phyloP scores from a whole-genome alignment of 805 yeast genomes.

The Komagataella pastoris region DNA sequence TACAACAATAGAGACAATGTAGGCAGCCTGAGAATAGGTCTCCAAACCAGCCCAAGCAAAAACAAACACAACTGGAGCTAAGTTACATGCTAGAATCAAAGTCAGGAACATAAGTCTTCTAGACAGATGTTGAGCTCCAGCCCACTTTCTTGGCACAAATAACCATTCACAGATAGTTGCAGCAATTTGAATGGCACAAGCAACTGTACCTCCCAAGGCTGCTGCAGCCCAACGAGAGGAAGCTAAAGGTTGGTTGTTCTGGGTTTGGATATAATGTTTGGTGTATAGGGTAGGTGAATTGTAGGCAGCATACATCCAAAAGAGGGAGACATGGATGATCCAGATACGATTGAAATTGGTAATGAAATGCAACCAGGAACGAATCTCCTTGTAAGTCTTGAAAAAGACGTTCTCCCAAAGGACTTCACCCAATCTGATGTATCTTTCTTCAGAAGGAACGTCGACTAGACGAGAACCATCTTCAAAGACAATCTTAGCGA shows the following conservation, averaged over 20 bases:
- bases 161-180: conserved; percentile 92
- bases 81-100: conserved; percentile 51
- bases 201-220: conserved; percentile 87
- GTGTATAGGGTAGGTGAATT: conserved; percentile 90
- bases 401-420: conserved; percentile 86
- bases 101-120: conserved; percentile 75
- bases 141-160: conserved; percentile 96
- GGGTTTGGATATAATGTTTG: conserved; percentile 67
- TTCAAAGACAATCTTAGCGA: conserved; percentile 78
- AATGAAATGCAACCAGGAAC: conserved; percentile 94
- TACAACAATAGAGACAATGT: conserved; percentile 69
- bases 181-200: conserved; percentile 62
- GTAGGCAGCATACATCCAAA: conserved; percentile 92
- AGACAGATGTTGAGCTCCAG: conserved; percentile 94
- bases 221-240: conserved; percentile 89
- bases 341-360: conserved; percentile 97
- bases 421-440: conserved; percentile 78
- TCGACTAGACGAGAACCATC: conserved; percentile 91
- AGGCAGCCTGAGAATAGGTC: conserved; percentile 57
- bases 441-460: conserved; percentile 82
- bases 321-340: conserved; percentile 81
- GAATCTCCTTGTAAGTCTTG: conserved; percentile 89
- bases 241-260: conserved; percentile 76
- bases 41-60: conserved; percentile 68
- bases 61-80: conserved; percentile 79